These are phyloP conservation scores for Oryza australiensis DNA, from an alignment of 176 grass and related monocot genomes.

Conservation along the genomic window DNA sequence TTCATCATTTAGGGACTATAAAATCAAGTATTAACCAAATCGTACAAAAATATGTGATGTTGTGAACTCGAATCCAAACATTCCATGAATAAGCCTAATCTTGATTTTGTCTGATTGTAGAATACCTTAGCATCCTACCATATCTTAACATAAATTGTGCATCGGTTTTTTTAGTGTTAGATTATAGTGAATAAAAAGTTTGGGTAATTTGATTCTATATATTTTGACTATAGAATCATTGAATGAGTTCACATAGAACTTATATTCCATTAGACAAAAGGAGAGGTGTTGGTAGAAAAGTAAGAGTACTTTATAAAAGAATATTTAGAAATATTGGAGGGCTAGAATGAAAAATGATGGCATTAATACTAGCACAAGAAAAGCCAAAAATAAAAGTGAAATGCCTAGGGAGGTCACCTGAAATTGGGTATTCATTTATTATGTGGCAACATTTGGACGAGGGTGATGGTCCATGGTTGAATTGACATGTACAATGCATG, in stretches of 20 bases:
- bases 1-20: no score
- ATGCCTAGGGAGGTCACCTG: not conserved
- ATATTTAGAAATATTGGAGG: not conserved
- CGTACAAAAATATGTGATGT: no score
- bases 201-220: not conserved
- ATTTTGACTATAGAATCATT: not conserved
- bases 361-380: not conserved
- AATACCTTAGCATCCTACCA: not conserved
- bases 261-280: not conserved
- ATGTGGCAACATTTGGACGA: not conserved
- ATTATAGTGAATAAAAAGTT: not conserved
- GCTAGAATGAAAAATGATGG: not conserved
- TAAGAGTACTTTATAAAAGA: not conserved
- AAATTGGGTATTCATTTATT: not conserved
- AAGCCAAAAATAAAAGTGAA: not conserved
- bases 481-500: not conserved
- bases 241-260: not conserved
- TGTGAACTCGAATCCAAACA: no score
- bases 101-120: not conserved
- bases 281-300: not conserved
- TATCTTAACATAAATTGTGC: not conserved
- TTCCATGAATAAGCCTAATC: not conserved
- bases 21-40: no score
- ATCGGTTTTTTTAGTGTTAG: not conserved
- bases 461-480: not conserved